These are phyloP conservation scores for Alternaria postmessia DNA, from an alignment of 2,329 filamentous ascomycete genomes.

Conservation along the genomic window DNA sequence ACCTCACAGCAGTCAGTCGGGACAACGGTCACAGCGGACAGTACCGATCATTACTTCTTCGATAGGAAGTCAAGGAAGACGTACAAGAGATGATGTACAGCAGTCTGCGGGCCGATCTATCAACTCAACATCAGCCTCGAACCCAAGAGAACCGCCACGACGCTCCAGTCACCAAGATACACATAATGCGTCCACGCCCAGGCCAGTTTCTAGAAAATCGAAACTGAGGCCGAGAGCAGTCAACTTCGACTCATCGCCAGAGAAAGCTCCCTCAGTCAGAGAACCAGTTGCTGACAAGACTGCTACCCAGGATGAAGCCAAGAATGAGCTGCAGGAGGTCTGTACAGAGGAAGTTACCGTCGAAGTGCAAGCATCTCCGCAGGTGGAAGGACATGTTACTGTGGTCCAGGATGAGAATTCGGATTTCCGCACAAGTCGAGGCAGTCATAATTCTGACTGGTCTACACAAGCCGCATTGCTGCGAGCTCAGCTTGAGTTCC, in stretches of 20 bases:
- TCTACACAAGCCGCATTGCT: conserved; percentile 50
- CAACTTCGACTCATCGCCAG: conserved; percentile 38
- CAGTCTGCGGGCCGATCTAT: conserved; percentile 26
- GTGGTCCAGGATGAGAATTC: not conserved
- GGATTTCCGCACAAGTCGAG: conserved; percentile 9
- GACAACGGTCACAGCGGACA: conserved; percentile 11
- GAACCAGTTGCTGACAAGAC: not conserved
- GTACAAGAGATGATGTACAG: conserved; percentile 19
- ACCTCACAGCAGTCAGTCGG: conserved; percentile 3
- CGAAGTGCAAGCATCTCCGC: not conserved
- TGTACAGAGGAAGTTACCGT: not conserved
- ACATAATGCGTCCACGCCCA: conserved; percentile 25
- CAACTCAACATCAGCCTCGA: not conserved
- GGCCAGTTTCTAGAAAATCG: conserved; percentile 31
- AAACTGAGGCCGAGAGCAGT: conserved; percentile 31
- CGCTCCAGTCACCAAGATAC: not conserved
- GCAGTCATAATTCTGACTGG: conserved; percentile 35
- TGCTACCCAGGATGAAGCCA: not conserved
- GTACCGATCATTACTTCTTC: conserved; percentile 14
- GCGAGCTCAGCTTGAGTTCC: conserved; percentile 45
- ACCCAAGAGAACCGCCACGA: not conserved
- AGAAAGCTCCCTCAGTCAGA: conserved; percentile 3
- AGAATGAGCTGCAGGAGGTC: not conserved
- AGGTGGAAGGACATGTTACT: not conserved
- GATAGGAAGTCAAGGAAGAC: not conserved